A percentile compares a stretch with the other conserved stretches of the same genome.
Evolutionary conservation across 129 eudicot genomes (phyloP).

Genomic region (Helichrysum umbraculigerum): DNA sequence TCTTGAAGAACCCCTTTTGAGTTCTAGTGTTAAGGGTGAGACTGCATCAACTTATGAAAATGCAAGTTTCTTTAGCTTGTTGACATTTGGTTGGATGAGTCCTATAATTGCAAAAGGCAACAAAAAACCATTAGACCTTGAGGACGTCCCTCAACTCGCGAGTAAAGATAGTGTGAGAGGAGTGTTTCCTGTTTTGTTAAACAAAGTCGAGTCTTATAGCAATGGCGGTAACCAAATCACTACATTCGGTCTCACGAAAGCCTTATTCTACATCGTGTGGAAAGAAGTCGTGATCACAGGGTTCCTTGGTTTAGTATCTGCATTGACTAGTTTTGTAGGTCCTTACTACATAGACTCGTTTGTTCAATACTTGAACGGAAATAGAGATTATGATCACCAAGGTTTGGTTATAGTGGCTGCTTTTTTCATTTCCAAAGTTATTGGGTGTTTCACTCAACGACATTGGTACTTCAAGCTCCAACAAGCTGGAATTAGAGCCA

Average conservation of each 20-base stretch:
- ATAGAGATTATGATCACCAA: constrained; percentile 44
- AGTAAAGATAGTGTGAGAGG: constrained; percentile 52
- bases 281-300: constrained; percentile 62
- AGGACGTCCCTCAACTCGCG: constrained; percentile 80
- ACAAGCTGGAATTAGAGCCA: constrained; percentile 62
- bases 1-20: constrained; percentile 77
- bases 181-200: constrained; percentile 48
- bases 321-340: constrained; percentile 71
- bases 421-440: constrained; percentile 61
- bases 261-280: constrained; percentile 60
- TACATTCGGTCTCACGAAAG: constrained; percentile 67
- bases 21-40: constrained; percentile 49
- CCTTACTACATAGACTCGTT: constrained; percentile 81
- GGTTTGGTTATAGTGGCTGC: constrained; percentile 64
- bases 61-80: constrained; percentile 54
- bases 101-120: constrained; percentile 60
- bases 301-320: constrained; percentile 37
- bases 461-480: constrained; percentile 83
- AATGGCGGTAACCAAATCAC: constrained; percentile 38
- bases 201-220: constrained; percentile 45
- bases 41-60: constrained; percentile 54
- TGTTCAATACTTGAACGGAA: constrained; percentile 76
- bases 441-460: constrained; percentile 65
- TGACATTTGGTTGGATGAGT: constrained; percentile 77
- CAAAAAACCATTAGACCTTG: constrained; percentile 72